Conservation (phyloP, 345 rosid genomes). For the Gossypium sturtianum region DNA sequence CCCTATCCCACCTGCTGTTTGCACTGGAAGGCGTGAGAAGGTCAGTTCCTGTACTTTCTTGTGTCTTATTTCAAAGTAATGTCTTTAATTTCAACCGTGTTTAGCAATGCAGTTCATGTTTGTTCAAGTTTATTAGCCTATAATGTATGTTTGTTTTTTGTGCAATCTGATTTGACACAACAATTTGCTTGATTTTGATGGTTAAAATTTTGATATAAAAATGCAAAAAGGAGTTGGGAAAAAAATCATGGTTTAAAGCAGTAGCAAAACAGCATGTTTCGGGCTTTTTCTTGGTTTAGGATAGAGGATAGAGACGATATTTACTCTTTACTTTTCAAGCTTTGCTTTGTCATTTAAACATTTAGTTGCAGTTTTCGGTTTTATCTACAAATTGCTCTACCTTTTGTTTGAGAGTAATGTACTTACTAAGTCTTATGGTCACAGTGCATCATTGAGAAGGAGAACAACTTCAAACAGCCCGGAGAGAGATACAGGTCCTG, state of each 20-base stretch:
- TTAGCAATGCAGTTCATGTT: neutral
- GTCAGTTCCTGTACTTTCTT: conserved; percentile 25
- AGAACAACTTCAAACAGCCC: conserved; percentile 94
- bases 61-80: neutral
- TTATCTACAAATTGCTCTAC: neutral
- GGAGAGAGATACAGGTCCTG: conserved; percentile 90
- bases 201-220: neutral
- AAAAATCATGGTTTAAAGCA: neutral
- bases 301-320: neutral
- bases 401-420: neutral
- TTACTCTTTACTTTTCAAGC: neutral
- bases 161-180: neutral
- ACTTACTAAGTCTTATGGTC: conserved; percentile 5
- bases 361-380: neutral
- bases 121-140: neutral
- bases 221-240: neutral
- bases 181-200: neutral
- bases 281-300: neutral
- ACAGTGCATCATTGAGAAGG: conserved; percentile 79
- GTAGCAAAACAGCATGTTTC: neutral
- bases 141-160: neutral
- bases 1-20: conserved; percentile 48
- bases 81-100: neutral
- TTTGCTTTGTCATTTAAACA: neutral
- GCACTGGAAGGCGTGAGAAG: conserved; percentile 82